These are phyloP conservation scores for Fusarium sororula DNA, from an alignment of 2,329 filamentous ascomycete species.

Conservation along the genomic window DNA sequence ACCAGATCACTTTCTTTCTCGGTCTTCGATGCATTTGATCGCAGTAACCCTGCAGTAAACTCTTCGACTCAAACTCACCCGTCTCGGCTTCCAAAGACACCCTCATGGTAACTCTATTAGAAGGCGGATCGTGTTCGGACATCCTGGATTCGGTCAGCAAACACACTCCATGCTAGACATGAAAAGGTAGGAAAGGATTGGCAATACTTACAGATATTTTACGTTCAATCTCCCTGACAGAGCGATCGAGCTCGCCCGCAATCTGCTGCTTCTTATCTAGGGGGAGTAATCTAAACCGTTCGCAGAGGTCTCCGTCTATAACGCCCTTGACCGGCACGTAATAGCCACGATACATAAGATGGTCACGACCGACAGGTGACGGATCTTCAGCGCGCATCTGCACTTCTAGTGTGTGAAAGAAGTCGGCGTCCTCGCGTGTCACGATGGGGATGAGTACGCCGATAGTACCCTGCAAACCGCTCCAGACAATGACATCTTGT, in stretches of 20 bases:
- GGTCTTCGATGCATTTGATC: no score
- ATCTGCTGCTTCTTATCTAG: slow-evolving; percentile 95
- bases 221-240: slow-evolving; percentile 89
- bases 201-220: slow-evolving; percentile 76
- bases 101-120: no score
- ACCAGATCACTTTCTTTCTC: no score
- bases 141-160: no score
- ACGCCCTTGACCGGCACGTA: slow-evolving; percentile 96
- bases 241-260: slow-evolving; percentile 89
- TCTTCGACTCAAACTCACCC: no score
- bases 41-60: no score
- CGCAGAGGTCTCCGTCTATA: slow-evolving; percentile 96
- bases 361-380: slow-evolving; percentile 89
- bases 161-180: no score
- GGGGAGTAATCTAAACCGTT: slow-evolving; percentile 86
- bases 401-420: slow-evolving; percentile 93
- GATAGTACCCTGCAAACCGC: slow-evolving; percentile 93
- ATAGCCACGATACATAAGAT: slow-evolving; percentile 94
- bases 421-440: slow-evolving; percentile 92
- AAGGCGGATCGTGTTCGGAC: no score
- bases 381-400: slow-evolving; percentile 87
- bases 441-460: slow-evolving; percentile 93
- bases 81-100: no score
- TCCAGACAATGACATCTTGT: slow-evolving; percentile 91
- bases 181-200: no score